These are phyloP conservation scores for Phytopythium chamaehyphon DNA, from an alignment of 352 stramenopile genomes.

Conservation along the genomic window DNA sequence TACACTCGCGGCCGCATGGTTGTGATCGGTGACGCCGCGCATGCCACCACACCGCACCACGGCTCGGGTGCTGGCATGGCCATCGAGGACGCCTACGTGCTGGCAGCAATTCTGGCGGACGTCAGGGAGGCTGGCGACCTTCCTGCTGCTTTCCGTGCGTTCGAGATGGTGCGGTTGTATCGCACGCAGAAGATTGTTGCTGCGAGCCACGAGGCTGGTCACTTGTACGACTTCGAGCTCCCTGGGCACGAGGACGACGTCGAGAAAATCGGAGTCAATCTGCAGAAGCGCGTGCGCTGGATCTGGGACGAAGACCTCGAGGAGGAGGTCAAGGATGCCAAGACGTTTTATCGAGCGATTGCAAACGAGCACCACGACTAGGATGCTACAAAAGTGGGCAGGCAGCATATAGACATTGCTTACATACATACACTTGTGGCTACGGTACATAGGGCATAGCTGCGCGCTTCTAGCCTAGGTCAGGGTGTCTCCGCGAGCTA, in stretches of 20 bases:
- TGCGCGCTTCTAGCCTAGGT: no score
- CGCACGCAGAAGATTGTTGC: constrained; percentile 27
- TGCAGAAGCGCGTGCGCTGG: constrained; percentile 29
- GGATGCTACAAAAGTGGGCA: no score
- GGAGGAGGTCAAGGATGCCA: constrained; percentile 24
- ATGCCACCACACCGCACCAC: constrained; percentile 28
- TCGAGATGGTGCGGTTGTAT: constrained; percentile 33
- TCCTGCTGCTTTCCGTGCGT: constrained; percentile 20
- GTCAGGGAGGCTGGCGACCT: constrained; percentile 16
- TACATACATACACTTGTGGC: no score
- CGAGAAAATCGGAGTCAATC: constrained; percentile 15
- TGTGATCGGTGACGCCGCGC: constrained; percentile 25
- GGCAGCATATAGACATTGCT: no score
- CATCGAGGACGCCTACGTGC: constrained; percentile 28
- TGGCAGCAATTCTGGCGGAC: constrained; percentile 23
- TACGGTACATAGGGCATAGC: no score
- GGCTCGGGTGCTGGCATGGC: constrained; percentile 26
- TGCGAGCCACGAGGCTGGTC: constrained; percentile 21
- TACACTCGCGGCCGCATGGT: constrained; percentile 28
- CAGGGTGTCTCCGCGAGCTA: no score
- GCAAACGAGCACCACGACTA: constrained; percentile 10
- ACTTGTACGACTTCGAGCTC: constrained; percentile 28
- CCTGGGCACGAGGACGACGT: constrained; percentile 21
- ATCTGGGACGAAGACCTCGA: constrained; percentile 31
- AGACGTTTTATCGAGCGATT: constrained; percentile 12